Conservation (phyloP, 1,284 basidiomycete species). For the Neonothopanus nambi region DNA sequence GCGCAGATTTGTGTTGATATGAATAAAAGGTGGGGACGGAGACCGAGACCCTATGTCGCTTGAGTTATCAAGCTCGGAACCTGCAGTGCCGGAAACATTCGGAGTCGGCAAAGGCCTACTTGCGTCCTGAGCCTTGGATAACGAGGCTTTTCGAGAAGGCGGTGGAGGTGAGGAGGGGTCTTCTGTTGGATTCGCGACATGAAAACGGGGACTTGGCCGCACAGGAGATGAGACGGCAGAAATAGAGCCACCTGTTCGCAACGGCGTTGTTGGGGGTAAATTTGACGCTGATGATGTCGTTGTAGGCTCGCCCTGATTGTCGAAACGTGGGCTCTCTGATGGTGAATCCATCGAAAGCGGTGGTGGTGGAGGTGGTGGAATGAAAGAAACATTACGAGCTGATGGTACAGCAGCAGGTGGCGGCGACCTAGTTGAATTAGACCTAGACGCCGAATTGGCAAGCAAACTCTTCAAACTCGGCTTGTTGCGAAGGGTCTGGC, state of each 20-base stretch:
- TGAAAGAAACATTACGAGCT: no score
- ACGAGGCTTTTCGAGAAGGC: no score
- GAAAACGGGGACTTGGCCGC: constrained; percentile 11
- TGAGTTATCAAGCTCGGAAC: not conserved
- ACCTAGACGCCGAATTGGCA: not conserved
- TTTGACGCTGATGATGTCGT: not conserved
- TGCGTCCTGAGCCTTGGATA: not conserved
- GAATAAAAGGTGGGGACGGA: constrained; percentile 1
- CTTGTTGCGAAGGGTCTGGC: not conserved
- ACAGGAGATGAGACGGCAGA: not conserved
- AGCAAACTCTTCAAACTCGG: constrained; percentile 1
- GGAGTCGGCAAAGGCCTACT: constrained; percentile 7
- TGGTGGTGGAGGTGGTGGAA: not conserved
- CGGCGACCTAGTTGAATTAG: not conserved
- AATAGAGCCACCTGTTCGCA: not conserved
- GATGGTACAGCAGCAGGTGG: no score
- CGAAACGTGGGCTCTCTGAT: no score
- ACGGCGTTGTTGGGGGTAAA: not conserved
- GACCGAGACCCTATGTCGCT: not conserved
- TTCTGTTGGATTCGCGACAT: constrained; percentile 10
- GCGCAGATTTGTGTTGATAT: constrained; percentile 7
- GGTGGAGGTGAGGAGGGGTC: not conserved
- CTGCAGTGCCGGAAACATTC: not conserved
- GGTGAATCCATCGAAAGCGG: not conserved
- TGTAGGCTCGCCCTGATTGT: no score